A percentile compares a stretch with the other conserved stretches of the same genome.
phyloP scores from a whole-genome alignment of 2,329 filamentous ascomycete genomes.

The Teratosphaeria destructans region DNA sequence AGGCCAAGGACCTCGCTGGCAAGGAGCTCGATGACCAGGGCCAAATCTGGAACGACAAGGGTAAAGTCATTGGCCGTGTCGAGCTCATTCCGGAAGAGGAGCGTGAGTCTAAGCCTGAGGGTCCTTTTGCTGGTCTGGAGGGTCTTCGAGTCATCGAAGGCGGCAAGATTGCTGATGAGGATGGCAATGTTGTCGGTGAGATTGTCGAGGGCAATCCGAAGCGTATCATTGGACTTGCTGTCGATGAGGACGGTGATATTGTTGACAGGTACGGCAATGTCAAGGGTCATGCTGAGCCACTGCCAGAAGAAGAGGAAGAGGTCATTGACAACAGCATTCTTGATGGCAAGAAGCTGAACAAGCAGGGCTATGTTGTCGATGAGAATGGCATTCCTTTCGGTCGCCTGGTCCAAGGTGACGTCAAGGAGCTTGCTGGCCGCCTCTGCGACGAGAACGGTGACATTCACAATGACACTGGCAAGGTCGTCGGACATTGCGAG shows the following conservation, averaged over 20 bases:
- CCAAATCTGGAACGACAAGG: conserved; percentile 62
- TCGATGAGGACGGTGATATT: conserved; percentile 54
- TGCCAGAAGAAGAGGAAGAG: conserved; percentile 32
- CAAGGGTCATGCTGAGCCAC: conserved; percentile 49
- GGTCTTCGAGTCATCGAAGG: conserved; percentile 38
- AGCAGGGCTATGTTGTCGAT: conserved; percentile 41
- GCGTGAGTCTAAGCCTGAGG: conserved; percentile 41
- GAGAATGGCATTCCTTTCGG: conserved; percentile 44
- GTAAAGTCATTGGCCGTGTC: conserved; percentile 57
- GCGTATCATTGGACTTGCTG: conserved; percentile 47
- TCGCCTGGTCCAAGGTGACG: conserved; percentile 56
- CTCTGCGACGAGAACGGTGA: conserved; percentile 64
- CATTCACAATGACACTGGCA: conserved; percentile 62
- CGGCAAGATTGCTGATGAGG: conserved; percentile 40
- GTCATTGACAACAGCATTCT: conserved; percentile 35
- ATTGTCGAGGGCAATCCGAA: conserved; percentile 50
- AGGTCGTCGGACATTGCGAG: conserved; percentile 58
- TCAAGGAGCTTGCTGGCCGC: conserved; percentile 53
- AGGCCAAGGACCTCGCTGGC: conserved; percentile 52
- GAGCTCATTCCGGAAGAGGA: conserved; percentile 60
- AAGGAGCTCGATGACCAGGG: conserved; percentile 63
- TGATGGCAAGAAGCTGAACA: conserved; percentile 39
- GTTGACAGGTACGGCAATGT: conserved; percentile 52
- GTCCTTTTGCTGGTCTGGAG: conserved; percentile 40
- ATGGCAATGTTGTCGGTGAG: conserved; percentile 41